Conservation (phyloP, 2,329 filamentous ascomycete genomes). For the Aspergillus versicolor region DNA sequence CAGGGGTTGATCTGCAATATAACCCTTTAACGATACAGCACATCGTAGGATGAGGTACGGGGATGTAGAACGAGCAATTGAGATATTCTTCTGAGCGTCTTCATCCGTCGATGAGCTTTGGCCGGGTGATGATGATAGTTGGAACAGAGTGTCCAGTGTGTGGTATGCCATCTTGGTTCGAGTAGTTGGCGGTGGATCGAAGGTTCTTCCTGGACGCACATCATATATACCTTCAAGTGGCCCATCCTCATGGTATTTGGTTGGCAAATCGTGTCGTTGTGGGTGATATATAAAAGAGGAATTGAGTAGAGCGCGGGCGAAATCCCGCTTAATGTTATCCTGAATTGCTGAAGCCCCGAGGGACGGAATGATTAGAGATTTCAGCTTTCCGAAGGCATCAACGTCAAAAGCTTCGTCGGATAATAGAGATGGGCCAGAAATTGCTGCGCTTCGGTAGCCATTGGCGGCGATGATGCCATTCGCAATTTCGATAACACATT, state of each 20-base stretch:
- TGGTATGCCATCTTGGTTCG: constrained; percentile 75
- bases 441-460: constrained; percentile 47
- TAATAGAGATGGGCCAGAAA: constrained; percentile 49
- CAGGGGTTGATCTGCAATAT: constrained; percentile 87
- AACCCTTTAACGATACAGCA: constrained; percentile 76
- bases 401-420: constrained; percentile 83
- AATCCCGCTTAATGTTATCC: constrained; percentile 66
- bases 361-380: constrained; percentile 67
- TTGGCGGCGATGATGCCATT: constrained; percentile 70
- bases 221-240: constrained; percentile 64
- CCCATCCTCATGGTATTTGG: constrained; percentile 42
- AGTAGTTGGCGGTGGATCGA: constrained; percentile 62
- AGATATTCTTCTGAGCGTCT: constrained; percentile 45
- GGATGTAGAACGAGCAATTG: constrained; percentile 72
- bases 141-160: constrained; percentile 76
- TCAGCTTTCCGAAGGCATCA: constrained; percentile 65
- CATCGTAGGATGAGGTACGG: constrained; percentile 81
- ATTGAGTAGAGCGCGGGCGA: constrained; percentile 73
- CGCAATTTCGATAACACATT: constrained; percentile 62
- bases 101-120: constrained; percentile 22
- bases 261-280: constrained; percentile 61
- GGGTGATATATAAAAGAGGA: constrained; percentile 77
- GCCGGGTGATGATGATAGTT: constrained; percentile 58
- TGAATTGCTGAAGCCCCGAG: constrained; percentile 67
- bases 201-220: constrained; percentile 69